These are phyloP conservation scores for Citrus maxima DNA, from an alignment of 345 rosid genomes.

Conservation along the genomic window DNA sequence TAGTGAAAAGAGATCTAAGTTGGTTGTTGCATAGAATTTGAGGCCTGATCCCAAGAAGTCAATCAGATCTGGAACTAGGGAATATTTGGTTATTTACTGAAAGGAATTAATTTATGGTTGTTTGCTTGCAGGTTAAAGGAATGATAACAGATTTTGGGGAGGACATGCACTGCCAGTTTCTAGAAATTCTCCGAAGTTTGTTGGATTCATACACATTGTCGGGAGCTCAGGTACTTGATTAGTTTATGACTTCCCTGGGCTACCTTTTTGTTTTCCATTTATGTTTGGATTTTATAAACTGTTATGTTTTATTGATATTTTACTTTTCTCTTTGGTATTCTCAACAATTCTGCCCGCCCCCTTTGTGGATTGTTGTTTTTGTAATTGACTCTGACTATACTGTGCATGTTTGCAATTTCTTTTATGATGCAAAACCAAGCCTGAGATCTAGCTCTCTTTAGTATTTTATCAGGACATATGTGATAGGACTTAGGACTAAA, in stretches of 20 bases:
- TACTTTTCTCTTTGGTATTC: not conserved
- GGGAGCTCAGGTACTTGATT: constrained; percentile 64
- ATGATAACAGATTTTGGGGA: constrained; percentile 94
- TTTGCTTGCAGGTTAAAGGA: constrained; percentile 73
- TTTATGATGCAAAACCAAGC: not conserved
- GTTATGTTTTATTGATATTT: not conserved
- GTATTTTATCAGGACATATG: not conserved
- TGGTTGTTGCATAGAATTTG: not conserved
- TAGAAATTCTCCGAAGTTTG: constrained; percentile 93
- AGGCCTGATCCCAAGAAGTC: not conserved
- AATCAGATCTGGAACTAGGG: not conserved
- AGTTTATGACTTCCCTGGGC: not conserved
- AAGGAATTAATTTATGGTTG: constrained; percentile 5
- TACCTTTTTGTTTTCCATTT: not conserved
- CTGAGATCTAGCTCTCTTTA: not conserved
- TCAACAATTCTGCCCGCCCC: not conserved
- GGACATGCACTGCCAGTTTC: constrained; percentile 97
- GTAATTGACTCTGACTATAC: not conserved
- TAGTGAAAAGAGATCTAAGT: not conserved
- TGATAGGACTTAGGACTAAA: no score
- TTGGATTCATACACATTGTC: constrained; percentile 81
- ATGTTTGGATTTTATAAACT: not conserved
- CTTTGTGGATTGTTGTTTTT: not conserved
- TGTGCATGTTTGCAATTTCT: not conserved
- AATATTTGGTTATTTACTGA: not conserved